Base-by-base conservation (phyloP, 1,284 basidiomycete genomes). In the Exobasidium cylindrosporum region DNA sequence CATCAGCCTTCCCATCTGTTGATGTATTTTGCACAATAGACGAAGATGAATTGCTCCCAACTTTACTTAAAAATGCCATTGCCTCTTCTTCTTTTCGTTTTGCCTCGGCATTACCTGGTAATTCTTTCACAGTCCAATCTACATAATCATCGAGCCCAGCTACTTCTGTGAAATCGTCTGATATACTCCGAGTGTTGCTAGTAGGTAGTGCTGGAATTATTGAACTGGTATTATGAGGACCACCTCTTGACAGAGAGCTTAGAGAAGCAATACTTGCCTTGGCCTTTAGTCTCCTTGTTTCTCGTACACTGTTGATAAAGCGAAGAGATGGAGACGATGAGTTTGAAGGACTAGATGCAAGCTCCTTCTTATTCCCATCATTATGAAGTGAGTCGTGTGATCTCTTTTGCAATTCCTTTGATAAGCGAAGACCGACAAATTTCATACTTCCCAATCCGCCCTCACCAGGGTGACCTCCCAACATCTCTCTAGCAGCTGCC, bases 21-120 rank as follows among this genome's bases (percentile, higher is more conserved):
- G n/a, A n/a, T n/a, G n/a, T n/a, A n/a, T n/a, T n/a, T n/a, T n/a
- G n/a, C n/a, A n/a, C n/a, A n/a, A n/a, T n/a, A n/a, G n/a, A n/a
- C n/a, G n/a, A n/a, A n/a, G n/a, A n/a, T n/a, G n/a, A n/a, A 31
- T 53, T 14, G 49, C 49, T 28, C 49, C 28, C 7, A 53, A 31
- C 14, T 28, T 53, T 28, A 17, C 26, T 50, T 7, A 50, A 10
- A 10, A 50, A 14, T 13, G 53, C 58, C 31, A 60, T 28, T 7
- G 60, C 60, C 24, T 59, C 60, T 52, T 44, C 44, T 24, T 61
- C 60, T 13, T 40, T 14, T 32, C 60, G 28, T 14, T 58, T 29
- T 6, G 60, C 60, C 30, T 61, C 60, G 14, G 10, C 29, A 26
- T 61, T 61, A 28, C 60, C 60, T 35, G n/a, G 21, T 14, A 58